Base-by-base conservation (phyloP, 441 rosid species). In the Jatropha podagrica region DNA sequence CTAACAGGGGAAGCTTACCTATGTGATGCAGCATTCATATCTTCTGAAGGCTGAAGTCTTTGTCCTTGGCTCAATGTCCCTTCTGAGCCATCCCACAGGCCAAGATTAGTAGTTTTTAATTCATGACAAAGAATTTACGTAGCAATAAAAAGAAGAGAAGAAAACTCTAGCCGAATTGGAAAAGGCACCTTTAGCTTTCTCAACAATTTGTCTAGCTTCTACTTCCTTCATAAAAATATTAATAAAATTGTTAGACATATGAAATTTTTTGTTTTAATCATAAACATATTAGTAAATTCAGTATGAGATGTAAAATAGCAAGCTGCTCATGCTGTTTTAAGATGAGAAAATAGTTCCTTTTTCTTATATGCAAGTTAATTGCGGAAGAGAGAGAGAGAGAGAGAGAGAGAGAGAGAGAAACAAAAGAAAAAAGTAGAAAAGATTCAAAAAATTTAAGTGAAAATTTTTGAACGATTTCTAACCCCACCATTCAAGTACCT, bases 221-320 rank as follows among this genome's bases (percentile, higher is more conserved):
- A 56, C 63, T 74, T 77, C 86, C 98, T 93, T 77, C 83, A 72
- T 40, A 64, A 82, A 80, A 72, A 74, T 17, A 77, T 10, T 55
- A 76, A 81, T 73, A 79, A 69, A 82, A 65, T 13, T 49, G 42
- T 69, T 67, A 76, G 49, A 64, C 7, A 77, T 23, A 38, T 20
- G 20, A 62, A 27, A 74, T 20, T 46, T 58, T 23, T 18, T 41
- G 27, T 60, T 37, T 26, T 63, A 40, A 9, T 52, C 49, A 76
- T 37, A 18, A 26, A 75, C 0, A 54, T 7, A 60, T 14, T 23
- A 17, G 6, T 52, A 46, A 27, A 63, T 2, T 8, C n/a, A 52
- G 26, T 2, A 15, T 7, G 20, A 18, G 1, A 23, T 23, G 17
- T 8, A 32, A 55, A 70, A 13, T 6, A 23, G 6, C 20, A 55